phyloP scores from a whole-genome alignment of 1,139 yeast species.

The Lodderomyces metapsilosis region DNA sequence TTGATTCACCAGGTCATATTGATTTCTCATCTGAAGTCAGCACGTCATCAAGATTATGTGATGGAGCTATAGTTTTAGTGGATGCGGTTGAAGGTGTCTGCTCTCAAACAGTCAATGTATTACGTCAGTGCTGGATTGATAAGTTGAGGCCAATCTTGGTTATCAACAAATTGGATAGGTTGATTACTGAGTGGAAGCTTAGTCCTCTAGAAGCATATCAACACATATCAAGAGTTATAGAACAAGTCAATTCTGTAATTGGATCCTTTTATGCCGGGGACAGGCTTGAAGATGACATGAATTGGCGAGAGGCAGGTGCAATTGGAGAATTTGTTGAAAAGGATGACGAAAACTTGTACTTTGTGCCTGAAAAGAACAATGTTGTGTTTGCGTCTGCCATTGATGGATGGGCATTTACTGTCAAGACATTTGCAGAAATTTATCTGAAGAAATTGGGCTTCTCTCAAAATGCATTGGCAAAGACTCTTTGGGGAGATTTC shows the following conservation, averaged over 20 bases:
- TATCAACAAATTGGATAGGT: constrained; percentile 88
- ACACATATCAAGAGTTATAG: constrained; percentile 75
- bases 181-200: constrained; percentile 77
- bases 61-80: constrained; percentile 92
- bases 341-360: constrained; percentile 82
- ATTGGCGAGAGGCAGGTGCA: constrained; percentile 70
- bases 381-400: constrained; percentile 93
- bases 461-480: constrained; percentile 72
- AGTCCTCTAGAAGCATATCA: constrained; percentile 83
- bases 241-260: constrained; percentile 91
- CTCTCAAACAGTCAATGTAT: constrained; percentile 91
- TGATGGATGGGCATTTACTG: constrained; percentile 97
- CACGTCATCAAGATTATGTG: constrained; percentile 92
- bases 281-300: constrained; percentile 84
- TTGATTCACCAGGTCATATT: constrained; percentile 98
- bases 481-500: constrained; percentile 96
- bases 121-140: constrained; percentile 96
- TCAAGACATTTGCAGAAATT: constrained; percentile 83
- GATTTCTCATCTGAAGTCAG: constrained; percentile 97
- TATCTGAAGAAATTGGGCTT: constrained; percentile 86
- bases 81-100: constrained; percentile 99
- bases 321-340: constrained; percentile 65
- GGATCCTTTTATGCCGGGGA: constrained; percentile 95
- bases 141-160: constrained; percentile 85
- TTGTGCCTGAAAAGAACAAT: constrained; percentile 85